A percentile compares a stretch with the other conserved stretches of the same genome.
phyloP scores from a whole-genome alignment of 192 early-diverging fungal species.

The Helicostylum pulchrum region DNA sequence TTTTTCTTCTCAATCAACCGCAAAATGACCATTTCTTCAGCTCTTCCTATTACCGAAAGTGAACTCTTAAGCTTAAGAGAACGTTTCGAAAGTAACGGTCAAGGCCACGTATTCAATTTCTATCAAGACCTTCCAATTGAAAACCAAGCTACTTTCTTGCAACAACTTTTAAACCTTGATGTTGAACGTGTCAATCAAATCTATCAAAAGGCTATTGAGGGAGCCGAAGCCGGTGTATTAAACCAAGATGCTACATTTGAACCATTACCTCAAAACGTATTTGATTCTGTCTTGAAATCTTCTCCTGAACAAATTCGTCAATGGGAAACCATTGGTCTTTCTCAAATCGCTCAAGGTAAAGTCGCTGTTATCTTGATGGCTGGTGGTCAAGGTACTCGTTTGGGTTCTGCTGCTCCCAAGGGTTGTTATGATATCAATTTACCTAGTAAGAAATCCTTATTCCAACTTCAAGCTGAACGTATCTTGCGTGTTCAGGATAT shows the following conservation, averaged over 20 bases:
- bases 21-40: conserved; percentile 23
- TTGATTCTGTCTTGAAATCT: conserved; percentile 61
- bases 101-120: conserved; percentile 86
- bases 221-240: conserved; percentile 39
- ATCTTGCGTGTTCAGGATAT: conserved; percentile 82
- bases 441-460: conserved; percentile 84
- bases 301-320: conserved; percentile 47
- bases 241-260: conserved; percentile 46
- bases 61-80: conserved; percentile 50
- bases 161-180: conserved; percentile 72
- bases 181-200: conserved; percentile 79
- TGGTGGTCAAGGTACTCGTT: conserved; percentile 84
- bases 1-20: background rate
- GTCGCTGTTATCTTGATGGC: conserved; percentile 94
- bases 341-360: conserved; percentile 79
- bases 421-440: conserved; percentile 94
- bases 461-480: conserved; percentile 93
- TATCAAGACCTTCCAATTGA: conserved; percentile 64
- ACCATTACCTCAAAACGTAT: conserved; percentile 72
- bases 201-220: conserved; percentile 70
- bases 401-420: conserved; percentile 81
- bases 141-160: conserved; percentile 56
- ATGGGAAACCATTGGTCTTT: conserved; percentile 76
- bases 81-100: conserved; percentile 67
- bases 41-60: conserved; percentile 25